phyloP scores from a whole-genome alignment of 2,329 filamentous ascomycete genomes.

The Sphaerulina vaccinii region DNA sequence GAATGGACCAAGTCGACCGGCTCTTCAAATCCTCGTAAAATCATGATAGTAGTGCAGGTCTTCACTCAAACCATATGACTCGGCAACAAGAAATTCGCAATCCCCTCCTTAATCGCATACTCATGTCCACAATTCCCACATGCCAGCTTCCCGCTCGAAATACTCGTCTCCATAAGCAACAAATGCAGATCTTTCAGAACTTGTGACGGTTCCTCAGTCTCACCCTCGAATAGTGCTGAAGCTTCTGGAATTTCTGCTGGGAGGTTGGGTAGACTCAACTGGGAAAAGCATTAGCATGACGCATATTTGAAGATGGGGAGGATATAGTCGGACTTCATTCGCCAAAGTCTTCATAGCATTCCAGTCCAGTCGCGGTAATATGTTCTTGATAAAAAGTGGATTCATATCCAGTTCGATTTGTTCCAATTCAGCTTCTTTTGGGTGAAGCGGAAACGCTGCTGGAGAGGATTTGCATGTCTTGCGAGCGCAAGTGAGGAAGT shows the following conservation, averaged over 20 bases:
- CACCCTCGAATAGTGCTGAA: constrained; percentile 49
- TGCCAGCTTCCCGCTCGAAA: constrained; percentile 82
- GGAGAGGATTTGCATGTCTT: constrained; percentile 86
- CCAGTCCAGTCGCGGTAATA: constrained; percentile 89
- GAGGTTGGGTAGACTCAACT: constrained; percentile 78
- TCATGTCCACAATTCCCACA: constrained; percentile 91
- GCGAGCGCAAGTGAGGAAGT: constrained; percentile 94
- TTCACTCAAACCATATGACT: constrained; percentile 85
- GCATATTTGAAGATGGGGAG: neutral
- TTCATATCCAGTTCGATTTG: constrained; percentile 81
- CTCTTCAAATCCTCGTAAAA: too few relatives aligned
- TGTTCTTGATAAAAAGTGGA: constrained; percentile 74
- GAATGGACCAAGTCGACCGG: too few relatives aligned
- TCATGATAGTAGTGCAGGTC: too few relatives aligned
- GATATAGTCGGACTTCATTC: constrained; percentile 61
- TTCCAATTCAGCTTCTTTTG: constrained; percentile 86
- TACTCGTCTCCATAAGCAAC: constrained; percentile 83
- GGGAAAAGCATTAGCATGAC: neutral
- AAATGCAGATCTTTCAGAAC: constrained; percentile 75
- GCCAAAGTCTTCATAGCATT: constrained; percentile 71
- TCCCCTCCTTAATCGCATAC: constrained; percentile 92
- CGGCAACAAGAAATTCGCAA: constrained; percentile 92
- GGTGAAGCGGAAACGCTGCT: constrained; percentile 84
- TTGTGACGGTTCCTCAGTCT: constrained; percentile 65
- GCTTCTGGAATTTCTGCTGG: constrained; percentile 46